phyloP scores from a whole-genome alignment of 2,329 filamentous ascomycete genomes.

The Dendrostoma leiphaemia region DNA sequence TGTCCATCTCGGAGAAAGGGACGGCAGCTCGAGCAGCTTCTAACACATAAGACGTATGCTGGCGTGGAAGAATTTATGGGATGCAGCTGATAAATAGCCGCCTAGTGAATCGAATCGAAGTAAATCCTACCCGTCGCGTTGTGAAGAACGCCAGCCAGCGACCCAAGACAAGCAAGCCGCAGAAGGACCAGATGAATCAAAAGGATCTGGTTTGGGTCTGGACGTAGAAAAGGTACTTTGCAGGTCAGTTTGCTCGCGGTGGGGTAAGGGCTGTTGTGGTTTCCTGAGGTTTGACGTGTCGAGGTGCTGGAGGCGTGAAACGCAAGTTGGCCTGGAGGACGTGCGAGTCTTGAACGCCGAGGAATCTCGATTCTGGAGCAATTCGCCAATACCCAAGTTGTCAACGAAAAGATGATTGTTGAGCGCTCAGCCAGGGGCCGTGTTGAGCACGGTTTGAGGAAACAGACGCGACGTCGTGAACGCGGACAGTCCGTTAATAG shows the following conservation, averaged over 20 bases:
- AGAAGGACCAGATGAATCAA: neutral
- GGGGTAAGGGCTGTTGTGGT: neutral
- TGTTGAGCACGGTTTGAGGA: neutral
- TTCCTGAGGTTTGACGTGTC: neutral
- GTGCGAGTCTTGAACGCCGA: neutral
- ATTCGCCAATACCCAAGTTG: conserved; percentile 6
- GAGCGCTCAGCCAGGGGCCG: neutral
- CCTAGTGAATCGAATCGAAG: neutral
- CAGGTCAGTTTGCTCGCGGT: neutral
- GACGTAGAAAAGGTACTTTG: neutral
- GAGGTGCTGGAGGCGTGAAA: neutral
- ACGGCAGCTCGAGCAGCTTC: neutral
- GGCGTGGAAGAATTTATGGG: neutral
- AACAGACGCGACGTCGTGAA: neutral
- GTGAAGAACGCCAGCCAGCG: neutral
- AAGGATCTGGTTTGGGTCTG: neutral
- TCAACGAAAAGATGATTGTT: conserved; percentile 14
- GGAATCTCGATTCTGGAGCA: conserved; percentile 3
- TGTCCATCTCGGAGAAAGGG: conserved; percentile 11
- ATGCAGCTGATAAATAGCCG: neutral
- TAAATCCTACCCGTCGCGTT: neutral
- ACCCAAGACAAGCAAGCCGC: neutral
- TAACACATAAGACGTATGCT: conserved; percentile 8
- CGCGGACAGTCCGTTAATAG: neutral
- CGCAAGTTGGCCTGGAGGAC: neutral